Conservation (phyloP, 225 moss, liverwort and hornwort species). For the Pleurozium schreberi region DNA sequence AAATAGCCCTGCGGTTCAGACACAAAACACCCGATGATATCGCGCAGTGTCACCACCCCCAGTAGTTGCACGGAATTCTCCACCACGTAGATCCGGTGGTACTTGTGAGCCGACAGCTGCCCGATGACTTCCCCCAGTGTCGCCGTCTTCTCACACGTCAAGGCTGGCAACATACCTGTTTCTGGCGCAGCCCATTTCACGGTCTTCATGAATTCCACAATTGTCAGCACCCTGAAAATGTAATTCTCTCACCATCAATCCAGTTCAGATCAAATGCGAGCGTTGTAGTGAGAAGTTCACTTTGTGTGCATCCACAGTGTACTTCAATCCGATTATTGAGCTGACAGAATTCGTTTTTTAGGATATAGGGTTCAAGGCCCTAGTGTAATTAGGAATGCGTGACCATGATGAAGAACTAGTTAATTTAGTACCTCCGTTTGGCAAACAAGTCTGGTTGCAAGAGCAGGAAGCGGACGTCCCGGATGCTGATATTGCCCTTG, state of each 20-base stretch:
- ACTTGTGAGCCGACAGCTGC: slow-evolving; percentile 25
- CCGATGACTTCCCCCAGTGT: slow-evolving; percentile 52
- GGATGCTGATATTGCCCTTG: slow-evolving; percentile 66
- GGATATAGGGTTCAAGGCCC: too few relatives aligned
- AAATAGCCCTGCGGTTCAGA: slow-evolving; percentile 63
- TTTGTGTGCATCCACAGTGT: neutral
- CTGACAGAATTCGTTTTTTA: too few relatives aligned
- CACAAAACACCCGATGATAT: slow-evolving; percentile 78
- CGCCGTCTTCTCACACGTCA: slow-evolving; percentile 36
- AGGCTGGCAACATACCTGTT: slow-evolving; percentile 36
- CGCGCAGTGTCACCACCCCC: slow-evolving; percentile 74
- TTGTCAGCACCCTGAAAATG: slow-evolving; percentile 47
- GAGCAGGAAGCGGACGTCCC: slow-evolving; percentile 69
- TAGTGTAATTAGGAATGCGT: neutral
- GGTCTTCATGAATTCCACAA: slow-evolving; percentile 64
- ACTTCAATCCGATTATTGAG: neutral
- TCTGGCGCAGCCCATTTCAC: slow-evolving; percentile 22
- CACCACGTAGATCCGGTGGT: slow-evolving; percentile 65
- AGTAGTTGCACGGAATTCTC: slow-evolving; percentile 15
- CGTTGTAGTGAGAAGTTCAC: neutral
- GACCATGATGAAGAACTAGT: neutral
- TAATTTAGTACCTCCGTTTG: slow-evolving; percentile 35
- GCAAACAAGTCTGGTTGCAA: slow-evolving; percentile 74
- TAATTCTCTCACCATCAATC: neutral
- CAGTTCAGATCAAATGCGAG: neutral